Evolutionary conservation across 345 rosid genomes (phyloP), one percentile per base, ranked within the genome.

Genomic region (Noccaea bulbosa): DNA sequence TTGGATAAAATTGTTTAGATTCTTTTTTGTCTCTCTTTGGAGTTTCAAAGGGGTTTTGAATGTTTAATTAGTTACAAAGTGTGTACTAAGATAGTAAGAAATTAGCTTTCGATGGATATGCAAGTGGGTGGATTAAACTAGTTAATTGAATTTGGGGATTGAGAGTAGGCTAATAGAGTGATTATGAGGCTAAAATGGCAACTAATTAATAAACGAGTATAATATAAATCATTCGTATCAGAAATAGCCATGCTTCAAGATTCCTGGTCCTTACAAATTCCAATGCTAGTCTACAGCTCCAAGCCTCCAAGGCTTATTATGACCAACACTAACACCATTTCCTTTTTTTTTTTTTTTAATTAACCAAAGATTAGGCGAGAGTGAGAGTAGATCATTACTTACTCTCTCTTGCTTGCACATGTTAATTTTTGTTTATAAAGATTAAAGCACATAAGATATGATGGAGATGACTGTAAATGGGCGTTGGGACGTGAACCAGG

Each of bases 101-200:
- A 20, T 20, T 20, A 20, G 22, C 33, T 16, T 24, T 69, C 7
- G 56, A 35, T 16, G n/a, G 56, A 35, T 16, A 41, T 48, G 67
- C 10, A 37, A 6, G 50, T 37, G 48, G 33, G 67, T 39, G 51
- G 8, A 58, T 9, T 46, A 34, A 32, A 63, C 12, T 34, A 22
- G 11, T 7, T 2, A 5, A 33, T 10, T 7, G 24, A 53, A 14
- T 55, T 60, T 75, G 14, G 78, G 78, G 74, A 68, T 75, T 68
- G 74, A 53, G 69, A 62, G 78, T 75, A 75, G 78, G 78, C 69
- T 68, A 61, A 75, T 75, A 75, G 78, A 39, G 64, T 68, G 64
- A 75, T 75, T 52, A 68, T 75, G 65, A 75, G 45, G 44, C 30
- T 45, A 20, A 20, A 16, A 48, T 48, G 60, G 24, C 40, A 10